Conservation (phyloP, 345 rosid species). For the Viola odorata region DNA sequence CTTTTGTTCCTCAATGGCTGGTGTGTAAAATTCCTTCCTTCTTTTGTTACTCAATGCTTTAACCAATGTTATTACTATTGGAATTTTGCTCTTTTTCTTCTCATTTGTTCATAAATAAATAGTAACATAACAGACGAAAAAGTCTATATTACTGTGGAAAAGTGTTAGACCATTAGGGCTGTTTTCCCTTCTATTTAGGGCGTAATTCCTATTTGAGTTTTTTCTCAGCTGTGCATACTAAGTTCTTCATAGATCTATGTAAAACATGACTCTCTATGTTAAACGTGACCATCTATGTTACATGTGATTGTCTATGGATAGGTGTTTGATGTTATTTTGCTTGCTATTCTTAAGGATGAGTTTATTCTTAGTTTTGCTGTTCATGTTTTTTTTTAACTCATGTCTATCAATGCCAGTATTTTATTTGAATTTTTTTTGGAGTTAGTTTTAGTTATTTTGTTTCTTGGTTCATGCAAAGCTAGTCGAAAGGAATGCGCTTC, state of each 20-base stretch:
- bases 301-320: not conserved
- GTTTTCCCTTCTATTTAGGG: too few species aligned
- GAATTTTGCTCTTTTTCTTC: not conserved
- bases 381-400: not conserved
- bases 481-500: constrained; percentile 99
- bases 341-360: not conserved
- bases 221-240: too few species aligned
- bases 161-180: too few species aligned
- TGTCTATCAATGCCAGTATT: not conserved
- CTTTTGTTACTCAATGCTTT: not conserved
- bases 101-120: too few species aligned
- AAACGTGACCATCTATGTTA: too few species aligned
- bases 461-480: constrained; percentile 72
- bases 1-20: constrained; percentile 93
- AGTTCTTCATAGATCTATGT: too few species aligned
- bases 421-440: constrained; percentile 3
- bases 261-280: too few species aligned
- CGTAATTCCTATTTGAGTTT: too few species aligned
- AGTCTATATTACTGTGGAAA: too few species aligned
- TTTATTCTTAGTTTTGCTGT: not conserved
- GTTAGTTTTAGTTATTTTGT: constrained; percentile 27
- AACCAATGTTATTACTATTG: not conserved
- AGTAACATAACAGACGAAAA: too few species aligned
- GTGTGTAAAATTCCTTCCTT: constrained; percentile 36
- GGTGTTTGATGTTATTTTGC: not conserved